These are phyloP conservation scores for Paragyromitra xinjiangensis DNA, from an alignment of 495 filamentous ascomycete genomes.

Conservation along the genomic window DNA sequence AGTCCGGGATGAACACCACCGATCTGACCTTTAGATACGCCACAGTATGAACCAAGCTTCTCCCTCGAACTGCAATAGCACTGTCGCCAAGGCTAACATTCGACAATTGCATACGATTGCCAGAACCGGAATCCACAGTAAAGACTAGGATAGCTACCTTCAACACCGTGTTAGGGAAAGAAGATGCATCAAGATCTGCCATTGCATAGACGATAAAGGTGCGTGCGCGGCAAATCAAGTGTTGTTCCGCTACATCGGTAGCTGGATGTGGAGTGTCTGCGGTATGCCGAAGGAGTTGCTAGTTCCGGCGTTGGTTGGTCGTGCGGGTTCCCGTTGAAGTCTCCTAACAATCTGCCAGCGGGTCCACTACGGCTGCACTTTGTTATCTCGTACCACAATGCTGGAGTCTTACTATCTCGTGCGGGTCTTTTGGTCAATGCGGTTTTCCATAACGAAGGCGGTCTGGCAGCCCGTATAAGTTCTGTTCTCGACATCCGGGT, in stretches of 20 bases:
- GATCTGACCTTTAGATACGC: conserved; percentile 8
- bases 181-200: not conserved
- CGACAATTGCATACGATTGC: not conserved
- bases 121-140: not conserved
- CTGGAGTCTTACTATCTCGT: too few species aligned
- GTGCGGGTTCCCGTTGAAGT: not conserved
- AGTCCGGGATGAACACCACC: not conserved
- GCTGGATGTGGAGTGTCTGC: not conserved
- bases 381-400: too few species aligned
- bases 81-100: not conserved
- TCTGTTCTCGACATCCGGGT: too few species aligned
- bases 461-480: too few species aligned
- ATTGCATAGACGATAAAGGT: not conserved
- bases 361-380: too few species aligned
- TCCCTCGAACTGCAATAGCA: not conserved
- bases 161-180: not conserved
- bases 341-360: too few species aligned
- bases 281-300: not conserved
- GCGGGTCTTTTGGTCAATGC: too few species aligned
- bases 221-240: not conserved
- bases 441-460: too few species aligned
- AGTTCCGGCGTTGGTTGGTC: not conserved
- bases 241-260: not conserved
- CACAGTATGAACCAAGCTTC: not conserved
- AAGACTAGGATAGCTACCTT: not conserved